These are phyloP conservation scores for Polysphondylium violaceum DNA, from an alignment of 78 protist species.

Conservation along the genomic window DNA sequence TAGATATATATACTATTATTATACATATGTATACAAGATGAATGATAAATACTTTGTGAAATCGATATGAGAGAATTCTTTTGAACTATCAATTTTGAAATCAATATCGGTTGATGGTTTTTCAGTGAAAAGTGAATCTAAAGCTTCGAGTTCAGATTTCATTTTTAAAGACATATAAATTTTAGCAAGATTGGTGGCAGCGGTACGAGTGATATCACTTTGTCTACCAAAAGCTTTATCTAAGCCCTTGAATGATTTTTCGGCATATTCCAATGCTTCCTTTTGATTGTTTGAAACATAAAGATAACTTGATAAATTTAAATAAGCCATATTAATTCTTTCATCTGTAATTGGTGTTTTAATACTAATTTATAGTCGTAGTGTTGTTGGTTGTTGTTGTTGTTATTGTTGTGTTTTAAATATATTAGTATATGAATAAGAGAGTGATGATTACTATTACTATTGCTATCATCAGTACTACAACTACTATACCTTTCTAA, in stretches of 20 bases:
- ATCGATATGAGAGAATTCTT: constrained; percentile 55
- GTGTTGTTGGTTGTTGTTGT: background rate
- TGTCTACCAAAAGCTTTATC: constrained; percentile 38
- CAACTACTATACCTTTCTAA: constrained; percentile 19
- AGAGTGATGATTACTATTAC: background rate
- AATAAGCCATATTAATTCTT: constrained; percentile 36
- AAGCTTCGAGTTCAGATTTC: background rate
- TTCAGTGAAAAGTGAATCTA: constrained; percentile 23
- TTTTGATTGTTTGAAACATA: background rate
- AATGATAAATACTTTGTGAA: constrained; percentile 14
- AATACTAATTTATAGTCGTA: background rate
- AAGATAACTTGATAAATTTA: constrained; percentile 57
- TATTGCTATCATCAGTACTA: background rate
- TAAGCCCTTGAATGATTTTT: constrained; percentile 19
- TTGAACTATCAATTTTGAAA: background rate
- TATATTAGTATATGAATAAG: background rate
- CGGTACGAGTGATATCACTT: constrained; percentile 25
- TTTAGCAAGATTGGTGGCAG: constrained; percentile 62
- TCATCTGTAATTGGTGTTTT: constrained; percentile 30
- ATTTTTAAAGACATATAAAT: constrained; percentile 34
- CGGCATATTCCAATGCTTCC: constrained; percentile 43
- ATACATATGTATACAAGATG: too few relatives aligned
- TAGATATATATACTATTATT: too few relatives aligned
- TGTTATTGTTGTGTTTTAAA: background rate
- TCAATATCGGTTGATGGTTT: background rate